Base-by-base conservation (phyloP, 345 rosid species). In the Populus tremula region DNA sequence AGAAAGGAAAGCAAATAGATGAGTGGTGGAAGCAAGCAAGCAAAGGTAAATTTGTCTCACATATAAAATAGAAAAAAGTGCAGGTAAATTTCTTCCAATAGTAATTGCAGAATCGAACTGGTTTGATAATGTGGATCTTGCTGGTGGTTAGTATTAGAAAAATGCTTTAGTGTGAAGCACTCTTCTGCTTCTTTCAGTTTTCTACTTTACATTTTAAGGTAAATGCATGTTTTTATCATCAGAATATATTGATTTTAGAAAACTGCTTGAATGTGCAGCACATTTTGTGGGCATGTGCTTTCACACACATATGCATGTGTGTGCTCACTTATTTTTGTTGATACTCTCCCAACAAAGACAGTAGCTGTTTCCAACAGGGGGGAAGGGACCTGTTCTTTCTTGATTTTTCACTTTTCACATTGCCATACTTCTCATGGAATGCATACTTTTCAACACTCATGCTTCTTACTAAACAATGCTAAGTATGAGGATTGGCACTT, bases 21-120 rank as follows among this genome's bases (percentile, higher is more conserved):
- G 99, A 96, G 86, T 96, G 99, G 98, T 93, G 98, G 99, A 90
- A 89, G 84, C 94, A 87, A 82, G 93, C 82, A 68, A 88, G 86
- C 88, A 93, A 96, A 90, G 99, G 98, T 96, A 87, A 78, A 76
- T 76, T 73, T 61, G 43, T 79, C 74, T 63, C n/a, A 43, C 71
- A 36, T 69, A 70, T 73, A 71, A 29, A 64, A 65, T 0, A 70
- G 2, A 33, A 27, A 27, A 63, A 4, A 47, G 53, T 4, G 20
- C 12, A 12, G 53, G 18, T 47, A 47, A 14, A 4, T 47, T 16
- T 47, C 4, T 47, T 47, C 18, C 53, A 47, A 14, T 14, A 16
- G 43, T 45, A 45, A 45, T 45, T 31, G 25, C 45, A 17, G 25
- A 67, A 12, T 75, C 41, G 59, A 78, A 69, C 49, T 25, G n/a